These are phyloP conservation scores for Choiromyces venosus DNA, from an alignment of 495 filamentous ascomycete genomes.

Conservation along the genomic window DNA sequence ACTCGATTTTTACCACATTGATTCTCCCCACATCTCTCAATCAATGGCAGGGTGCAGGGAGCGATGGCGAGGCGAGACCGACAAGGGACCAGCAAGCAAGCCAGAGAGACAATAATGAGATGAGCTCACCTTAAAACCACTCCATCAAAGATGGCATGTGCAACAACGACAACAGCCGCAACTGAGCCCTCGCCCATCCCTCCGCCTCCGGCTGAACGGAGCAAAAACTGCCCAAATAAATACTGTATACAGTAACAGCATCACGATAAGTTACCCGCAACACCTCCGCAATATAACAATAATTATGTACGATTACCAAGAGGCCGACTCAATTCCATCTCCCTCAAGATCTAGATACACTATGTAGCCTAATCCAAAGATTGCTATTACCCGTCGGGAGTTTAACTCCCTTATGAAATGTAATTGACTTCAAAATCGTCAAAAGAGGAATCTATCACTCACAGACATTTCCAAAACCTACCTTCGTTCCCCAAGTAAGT, in stretches of 20 bases:
- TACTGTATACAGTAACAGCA: neutral
- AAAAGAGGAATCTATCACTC: too few relatives aligned
- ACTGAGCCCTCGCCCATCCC: too few relatives aligned
- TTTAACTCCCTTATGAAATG: too few relatives aligned
- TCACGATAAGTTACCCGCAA: neutral
- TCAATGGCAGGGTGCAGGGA: neutral
- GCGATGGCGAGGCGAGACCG: neutral
- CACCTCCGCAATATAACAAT: neutral
- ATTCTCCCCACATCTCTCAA: neutral
- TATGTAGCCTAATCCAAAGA: neutral
- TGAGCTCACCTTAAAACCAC: neutral
- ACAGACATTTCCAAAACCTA: too few relatives aligned
- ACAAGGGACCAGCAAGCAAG: neutral
- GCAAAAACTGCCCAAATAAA: too few relatives aligned
- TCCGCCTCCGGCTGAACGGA: neutral
- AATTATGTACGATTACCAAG: neutral
- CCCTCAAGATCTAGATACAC: neutral
- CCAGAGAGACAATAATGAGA: neutral
- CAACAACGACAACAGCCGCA: neutral
- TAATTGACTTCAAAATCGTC: too few relatives aligned
- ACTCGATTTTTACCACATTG: neutral
- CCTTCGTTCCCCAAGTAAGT: too few relatives aligned
- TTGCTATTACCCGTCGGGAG: neutral
- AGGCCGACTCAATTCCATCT: neutral
- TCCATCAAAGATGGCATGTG: neutral